Percentiles rank a stretch among this genome's conserved stretches.
phyloP scores from a whole-genome alignment of 805 yeast species.

The Ogataea nonfermentans region DNA sequence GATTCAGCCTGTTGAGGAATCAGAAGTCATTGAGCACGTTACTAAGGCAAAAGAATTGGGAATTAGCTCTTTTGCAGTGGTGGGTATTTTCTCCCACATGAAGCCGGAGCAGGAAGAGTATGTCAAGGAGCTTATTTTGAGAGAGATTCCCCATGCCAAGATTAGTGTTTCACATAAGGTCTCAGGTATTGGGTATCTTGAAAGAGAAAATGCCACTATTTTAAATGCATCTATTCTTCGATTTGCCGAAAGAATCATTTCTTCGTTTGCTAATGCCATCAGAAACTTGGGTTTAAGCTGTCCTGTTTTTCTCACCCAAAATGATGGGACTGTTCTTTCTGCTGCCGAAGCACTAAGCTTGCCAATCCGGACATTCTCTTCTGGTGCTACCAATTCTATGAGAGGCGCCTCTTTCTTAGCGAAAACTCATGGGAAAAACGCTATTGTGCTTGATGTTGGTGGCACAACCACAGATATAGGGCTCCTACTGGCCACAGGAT shows the following conservation, averaged over 20 bases:
- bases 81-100: conserved; percentile 42
- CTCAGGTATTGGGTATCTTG: conserved; percentile 44
- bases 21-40: conserved; percentile 15
- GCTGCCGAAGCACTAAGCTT: conserved; percentile 38
- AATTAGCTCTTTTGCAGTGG: conserved; percentile 38
- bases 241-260: conserved; percentile 42
- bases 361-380: conserved; percentile 48
- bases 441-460: conserved; percentile 47
- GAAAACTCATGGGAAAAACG: conserved; percentile 32
- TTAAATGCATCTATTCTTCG: conserved; percentile 44
- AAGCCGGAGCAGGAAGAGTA: conserved; percentile 37
- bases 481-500: conserved; percentile 42
- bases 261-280: conserved; percentile 40
- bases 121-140: conserved; percentile 34
- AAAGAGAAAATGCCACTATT: conserved; percentile 48
- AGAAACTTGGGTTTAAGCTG: conserved; percentile 35
- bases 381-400: conserved; percentile 50
- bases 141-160: conserved; percentile 34
- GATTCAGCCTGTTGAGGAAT: conserved; percentile 34
- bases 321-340: conserved; percentile 47
- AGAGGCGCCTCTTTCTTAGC: conserved; percentile 47
- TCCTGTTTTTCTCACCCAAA: conserved; percentile 43
- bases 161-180: conserved; percentile 41
- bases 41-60: conserved; percentile 33
- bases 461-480: conserved; percentile 55